Evolutionary conservation across 805 yeast species (phyloP), one percentile per base, ranked within the genome.

Genomic region (Barnettozyma populi): DNA sequence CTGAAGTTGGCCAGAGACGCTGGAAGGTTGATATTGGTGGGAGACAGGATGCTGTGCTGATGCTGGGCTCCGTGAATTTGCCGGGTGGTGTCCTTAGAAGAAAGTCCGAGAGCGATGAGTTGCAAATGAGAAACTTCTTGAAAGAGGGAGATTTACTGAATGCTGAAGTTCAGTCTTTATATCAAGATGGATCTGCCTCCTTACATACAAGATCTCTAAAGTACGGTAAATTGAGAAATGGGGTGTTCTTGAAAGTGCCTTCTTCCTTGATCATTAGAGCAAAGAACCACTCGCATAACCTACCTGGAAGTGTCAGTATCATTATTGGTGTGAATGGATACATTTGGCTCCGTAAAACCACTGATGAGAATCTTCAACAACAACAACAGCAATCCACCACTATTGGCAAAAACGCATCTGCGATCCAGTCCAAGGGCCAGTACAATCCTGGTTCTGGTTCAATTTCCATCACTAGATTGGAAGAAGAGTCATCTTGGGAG

Each of bases 1-100:
- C 94, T 2, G 98, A 94, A 59, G 97, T 92, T 6, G 96, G 96
- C 1, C 86, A 85, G 53, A 87, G 84, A 62, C 74, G 98, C 57
- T 94, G 99, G 99, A 89, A 85, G 62, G 98, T 94, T 14, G 97
- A 92, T 58, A 89, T 94, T 53, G 98, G 98, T 25, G 88, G 89
- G n/a, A 84, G 82, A 59, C 96, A 88, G 60, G 92, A 90, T 62
- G 98, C 97, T 0, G 83, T 88, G 0, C 69, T 94, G 52, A 84
- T 88, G 89, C 74, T 95, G 48, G 99, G 99, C 11, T 88, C 97
- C 1, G 96, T 94, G 19, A 94, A 94, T 65, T 74, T 94, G 52
- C 99, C 99, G 2, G 99, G 99, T 46, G 99, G 99, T 47, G 86
- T 94, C 2, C 70, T 94, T 57, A 79, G 99, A 67, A 78, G 99